Conservation (phyloP, 2,329 filamentous ascomycete species). For the Neonectria punicea region DNA sequence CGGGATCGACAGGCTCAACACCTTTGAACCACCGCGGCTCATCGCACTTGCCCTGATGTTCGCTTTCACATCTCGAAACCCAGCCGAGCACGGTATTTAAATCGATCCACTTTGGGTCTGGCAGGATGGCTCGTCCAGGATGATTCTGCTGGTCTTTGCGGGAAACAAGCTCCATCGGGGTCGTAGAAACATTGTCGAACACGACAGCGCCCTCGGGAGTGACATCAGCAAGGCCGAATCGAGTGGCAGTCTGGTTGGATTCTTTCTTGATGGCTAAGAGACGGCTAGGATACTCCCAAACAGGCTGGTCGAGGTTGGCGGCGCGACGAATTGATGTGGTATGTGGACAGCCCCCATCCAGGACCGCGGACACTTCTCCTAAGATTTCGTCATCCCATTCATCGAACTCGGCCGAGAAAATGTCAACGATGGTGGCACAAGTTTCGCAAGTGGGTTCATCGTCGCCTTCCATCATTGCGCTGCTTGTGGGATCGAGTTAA, state of each 20-base stretch:
- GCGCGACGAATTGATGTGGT: slow-evolving; percentile 18
- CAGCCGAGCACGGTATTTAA: slow-evolving; percentile 9
- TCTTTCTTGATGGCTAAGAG: slow-evolving; percentile 23
- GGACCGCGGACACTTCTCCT: slow-evolving; percentile 11
- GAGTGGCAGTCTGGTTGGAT: slow-evolving; percentile 9
- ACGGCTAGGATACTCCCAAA: slow-evolving; percentile 11
- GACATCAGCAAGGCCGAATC: slow-evolving; percentile 13
- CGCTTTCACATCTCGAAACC: slow-evolving; percentile 8
- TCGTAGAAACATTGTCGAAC: slow-evolving; percentile 24
- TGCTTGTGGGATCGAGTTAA: neutral
- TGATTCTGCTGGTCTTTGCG: neutral
- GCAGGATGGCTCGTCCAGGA: slow-evolving; percentile 11
- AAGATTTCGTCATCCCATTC: slow-evolving; percentile 24
- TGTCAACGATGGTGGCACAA: slow-evolving; percentile 23
- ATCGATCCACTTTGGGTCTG: slow-evolving; percentile 22
- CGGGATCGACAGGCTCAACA: slow-evolving; percentile 9
- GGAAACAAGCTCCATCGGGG: slow-evolving; percentile 19
- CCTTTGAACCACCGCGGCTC: slow-evolving; percentile 26
- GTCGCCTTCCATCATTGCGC: neutral
- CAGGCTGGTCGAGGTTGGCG: slow-evolving; percentile 15
- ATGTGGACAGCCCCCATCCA: slow-evolving; percentile 16
- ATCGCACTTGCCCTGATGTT: slow-evolving; percentile 13
- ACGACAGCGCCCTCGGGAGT: slow-evolving; percentile 10
- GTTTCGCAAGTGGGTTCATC: neutral
- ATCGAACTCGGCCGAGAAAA: slow-evolving; percentile 18